Evolutionary conservation across 371 early-diverging fungal species (phyloP).

Genomic region (Zychaea mexicana): DNA sequence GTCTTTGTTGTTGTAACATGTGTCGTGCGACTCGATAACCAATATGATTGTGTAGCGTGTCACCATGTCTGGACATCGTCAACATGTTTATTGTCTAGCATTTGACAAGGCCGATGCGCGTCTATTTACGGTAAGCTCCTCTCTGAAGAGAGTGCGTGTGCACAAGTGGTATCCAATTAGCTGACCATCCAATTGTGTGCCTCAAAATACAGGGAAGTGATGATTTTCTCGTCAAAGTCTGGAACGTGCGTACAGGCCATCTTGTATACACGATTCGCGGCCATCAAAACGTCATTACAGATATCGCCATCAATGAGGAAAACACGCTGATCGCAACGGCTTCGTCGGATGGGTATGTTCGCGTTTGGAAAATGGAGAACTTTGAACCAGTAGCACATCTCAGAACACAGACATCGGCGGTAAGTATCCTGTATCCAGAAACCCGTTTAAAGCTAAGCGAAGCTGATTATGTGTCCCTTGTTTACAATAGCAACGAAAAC

Average conservation of each 20-base stretch:
- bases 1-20: conserved; percentile 7
- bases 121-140: conserved; percentile 63
- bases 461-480: neutral
- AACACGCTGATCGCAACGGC: conserved; percentile 87
- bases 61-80: conserved; percentile 76
- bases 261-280: conserved; percentile 84
- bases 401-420: conserved; percentile 30
- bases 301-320: conserved; percentile 78
- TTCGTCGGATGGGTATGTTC: conserved; percentile 77
- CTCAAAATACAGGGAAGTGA: conserved; percentile 68
- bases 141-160: neutral
- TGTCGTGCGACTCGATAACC: conserved; percentile 16
- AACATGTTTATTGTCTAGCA: conserved; percentile 70
- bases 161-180: too few species aligned
- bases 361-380: conserved; percentile 80
- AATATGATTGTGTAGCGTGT: conserved; percentile 50
- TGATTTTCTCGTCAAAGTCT: conserved; percentile 85
- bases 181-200: too few species aligned
- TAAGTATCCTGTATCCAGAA: neutral
- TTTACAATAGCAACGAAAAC: conserved; percentile 51
- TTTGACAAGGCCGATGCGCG: conserved; percentile 78
- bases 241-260: conserved; percentile 83
- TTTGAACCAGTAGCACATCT: conserved; percentile 73
- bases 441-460: neutral
- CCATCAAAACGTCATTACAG: conserved; percentile 79